These are phyloP conservation scores for Ophiostoma piceae DNA, from an alignment of 2,329 filamentous ascomycete genomes.

Conservation along the genomic window DNA sequence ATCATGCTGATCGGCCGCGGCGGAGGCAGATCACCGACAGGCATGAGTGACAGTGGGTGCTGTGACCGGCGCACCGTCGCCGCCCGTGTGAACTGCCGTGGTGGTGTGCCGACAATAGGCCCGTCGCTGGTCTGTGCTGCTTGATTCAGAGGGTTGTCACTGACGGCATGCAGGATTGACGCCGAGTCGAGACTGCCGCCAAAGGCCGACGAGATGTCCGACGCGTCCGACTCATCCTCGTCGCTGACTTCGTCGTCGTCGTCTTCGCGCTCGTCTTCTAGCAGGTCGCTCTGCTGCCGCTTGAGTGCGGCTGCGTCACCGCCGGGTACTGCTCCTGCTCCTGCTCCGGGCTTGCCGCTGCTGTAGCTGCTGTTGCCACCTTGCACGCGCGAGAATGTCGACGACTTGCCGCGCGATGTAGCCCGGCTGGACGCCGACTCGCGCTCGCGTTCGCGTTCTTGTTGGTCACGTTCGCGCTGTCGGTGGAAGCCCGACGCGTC, in stretches of 20 bases:
- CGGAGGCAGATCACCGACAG: slow-evolving; percentile 63
- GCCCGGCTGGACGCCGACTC: slow-evolving; percentile 38
- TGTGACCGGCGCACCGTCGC: slow-evolving; percentile 61
- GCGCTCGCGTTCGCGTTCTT: slow-evolving; percentile 51
- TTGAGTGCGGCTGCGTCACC: slow-evolving; percentile 30
- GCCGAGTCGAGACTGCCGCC: slow-evolving; percentile 64
- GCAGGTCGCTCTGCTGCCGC: slow-evolving; percentile 45
- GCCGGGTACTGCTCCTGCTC: background rate
- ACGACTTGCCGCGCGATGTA: slow-evolving; percentile 12
- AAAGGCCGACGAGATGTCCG: slow-evolving; percentile 60
- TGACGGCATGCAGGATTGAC: slow-evolving; percentile 58
- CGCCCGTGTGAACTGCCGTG: slow-evolving; percentile 54
- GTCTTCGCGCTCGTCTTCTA: slow-evolving; percentile 41
- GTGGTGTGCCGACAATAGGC: slow-evolving; percentile 52
- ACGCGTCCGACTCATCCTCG: slow-evolving; percentile 51
- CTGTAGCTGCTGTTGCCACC: slow-evolving; percentile 18
- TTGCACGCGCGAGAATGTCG: slow-evolving; percentile 5
- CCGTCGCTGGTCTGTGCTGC: slow-evolving; percentile 45
- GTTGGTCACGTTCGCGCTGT: slow-evolving; percentile 45
- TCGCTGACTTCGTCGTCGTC: slow-evolving; percentile 37
- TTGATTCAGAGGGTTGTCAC: slow-evolving; percentile 51
- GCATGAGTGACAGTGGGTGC: slow-evolving; percentile 49
- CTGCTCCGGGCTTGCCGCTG: slow-evolving; percentile 11
- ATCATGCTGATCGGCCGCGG: slow-evolving; percentile 62
- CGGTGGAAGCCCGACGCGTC: slow-evolving; percentile 61